Evolutionary conservation across 176 grass and related monocot genomes (phyloP), one percentile per base, ranked within the genome.

Genomic region (Eragrostis curvula): DNA sequence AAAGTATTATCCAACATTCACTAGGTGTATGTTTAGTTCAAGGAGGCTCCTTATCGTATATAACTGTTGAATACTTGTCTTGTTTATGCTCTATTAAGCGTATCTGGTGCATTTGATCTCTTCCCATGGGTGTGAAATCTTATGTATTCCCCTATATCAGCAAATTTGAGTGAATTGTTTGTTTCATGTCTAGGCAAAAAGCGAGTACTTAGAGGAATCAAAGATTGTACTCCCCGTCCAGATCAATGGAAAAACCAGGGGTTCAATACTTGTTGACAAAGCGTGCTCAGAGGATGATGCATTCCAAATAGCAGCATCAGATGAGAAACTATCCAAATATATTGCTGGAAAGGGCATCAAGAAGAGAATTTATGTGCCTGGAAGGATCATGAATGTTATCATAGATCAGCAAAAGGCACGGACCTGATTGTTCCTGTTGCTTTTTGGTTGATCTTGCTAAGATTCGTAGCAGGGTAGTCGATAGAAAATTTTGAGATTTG

Each of bases 311-410:
- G 96, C 96, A 66, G 84, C 85, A 44, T 74, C 60, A 2, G 93
- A 98, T 76, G 88, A 93, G 69, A 98, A 95, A 81, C 90, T 98
- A 36, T 84, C 90, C 57, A 98, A 98, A 88, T 95, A 91, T 88
- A 77, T 98, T 78, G 50, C 21, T 11, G 93, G 85, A 77, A 91
- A 85, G 67, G 73, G 61, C 41, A 98, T 98, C 55, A 93, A 79
- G 42, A 95, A 93, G 76, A 93, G 73, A 84, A 93, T 98, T 70
- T 98, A 93, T 66, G 96, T 98, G 27, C 90, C 93, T n/a, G 90
- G 88, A 85, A 83, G 96, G 84, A 98, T 95, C 71, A 89, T 95
- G 82, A 98, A 98, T 91, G 90, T 98, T 32, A 98, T 98, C 74
- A 42, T 98, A 36, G 90, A 93, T 66, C 82, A 92, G 65, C 90